Evolutionary conservation across 345 rosid species (phyloP), one percentile per base, ranked within the genome.

Genomic region (Raphanus raphanistrum): DNA sequence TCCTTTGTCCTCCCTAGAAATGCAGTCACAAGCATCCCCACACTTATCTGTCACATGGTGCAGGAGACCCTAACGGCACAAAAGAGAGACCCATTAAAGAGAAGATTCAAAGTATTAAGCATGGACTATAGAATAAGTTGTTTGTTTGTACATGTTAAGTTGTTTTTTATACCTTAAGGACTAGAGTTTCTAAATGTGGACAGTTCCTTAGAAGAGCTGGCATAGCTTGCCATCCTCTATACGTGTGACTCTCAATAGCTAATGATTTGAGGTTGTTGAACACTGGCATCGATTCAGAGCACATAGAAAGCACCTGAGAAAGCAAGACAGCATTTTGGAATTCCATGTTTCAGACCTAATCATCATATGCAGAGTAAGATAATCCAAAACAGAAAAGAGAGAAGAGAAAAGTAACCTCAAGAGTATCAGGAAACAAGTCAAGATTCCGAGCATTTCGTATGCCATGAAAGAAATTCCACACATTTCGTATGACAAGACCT

Each of bases 221-320:
- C 70, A 64, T 35, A 54, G 71, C 64, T 65, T 74, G 64, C 77
- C 71, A 74, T 65, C 38, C 62, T 6, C 4, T 8, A 43, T 0
- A 13, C 28, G 12, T 1, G 27, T 0, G n/a, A 50, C 76, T 63
- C 52, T 2, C 1, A 16, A 72, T 29, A 16, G 0, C 2, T 48
- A 72, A 38, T 38, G 12, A 0, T 4, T 72, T 72, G 45, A 72
- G 69, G 76, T 72, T 73, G 13, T 73, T 73, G 69, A 62, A 73
- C 8, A 73, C 76, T 2, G 50, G 76, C 33, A 73, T 11, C 1
- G 35, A 32, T 32, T 73, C 55, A 48, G 16, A 48, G 17, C 6
- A 48, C 55, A 48, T 12, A 31, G 48, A 63, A 33, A 63, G 62
- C 35, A 63, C 33, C 76, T 73, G 69, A 60, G 69, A 60, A 60